Evolutionary conservation across 306 rosid species (phyloP), one percentile per base, ranked within the genome.

Genomic region (Dryas octopetala): DNA sequence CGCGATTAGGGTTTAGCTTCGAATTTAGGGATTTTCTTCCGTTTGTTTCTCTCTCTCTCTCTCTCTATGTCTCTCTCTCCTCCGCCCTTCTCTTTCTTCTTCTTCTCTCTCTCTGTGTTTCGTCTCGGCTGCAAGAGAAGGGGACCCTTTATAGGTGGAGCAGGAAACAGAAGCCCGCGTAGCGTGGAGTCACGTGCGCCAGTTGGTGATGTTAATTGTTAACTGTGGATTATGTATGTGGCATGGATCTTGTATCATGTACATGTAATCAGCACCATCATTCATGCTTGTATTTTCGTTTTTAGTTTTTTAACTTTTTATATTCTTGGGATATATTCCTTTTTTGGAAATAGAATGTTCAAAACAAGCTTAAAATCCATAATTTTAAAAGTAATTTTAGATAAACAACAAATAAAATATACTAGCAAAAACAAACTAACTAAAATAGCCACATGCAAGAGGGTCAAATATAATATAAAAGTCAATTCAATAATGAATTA

Each of bases 1-100:
- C 79, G 57, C 77, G 61, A 46, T 7, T 48, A 82, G 87, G 86
- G 87, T 80, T 90, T 82, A 86, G 84, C 88, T 66, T 51, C 62
- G 14, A 15, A 52, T 49, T 59, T 75, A 70, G 84, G 89, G 82
- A 46, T 62, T 16, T 52, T 50, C 13, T 67, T 58, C 49, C 40
- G 63, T 41, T 48, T 19, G 38, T 55, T 13, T 66, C 23, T 63
- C 70, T 70, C 62, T 71, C 59, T 72, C 61, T 32, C 59, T 51
- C 65, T 19, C 64, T 49, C 71, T 23, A 23, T 23, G 41, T 57
- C 72, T 63, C 51, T 75, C 55, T 58, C 63, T 65, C 38, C 66
- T 75, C 75, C 50, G 52, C 38, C 16, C 61, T 4, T 10, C 15
- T 10, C 46, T 70, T 16, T 14, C 53, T 19, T 6, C 53, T 7